A percentile compares a stretch with the other conserved stretches of the same genome.
Evolutionary conservation across 352 stramenopile species (phyloP).

Genomic region (Phytopythium sindhum): DNA sequence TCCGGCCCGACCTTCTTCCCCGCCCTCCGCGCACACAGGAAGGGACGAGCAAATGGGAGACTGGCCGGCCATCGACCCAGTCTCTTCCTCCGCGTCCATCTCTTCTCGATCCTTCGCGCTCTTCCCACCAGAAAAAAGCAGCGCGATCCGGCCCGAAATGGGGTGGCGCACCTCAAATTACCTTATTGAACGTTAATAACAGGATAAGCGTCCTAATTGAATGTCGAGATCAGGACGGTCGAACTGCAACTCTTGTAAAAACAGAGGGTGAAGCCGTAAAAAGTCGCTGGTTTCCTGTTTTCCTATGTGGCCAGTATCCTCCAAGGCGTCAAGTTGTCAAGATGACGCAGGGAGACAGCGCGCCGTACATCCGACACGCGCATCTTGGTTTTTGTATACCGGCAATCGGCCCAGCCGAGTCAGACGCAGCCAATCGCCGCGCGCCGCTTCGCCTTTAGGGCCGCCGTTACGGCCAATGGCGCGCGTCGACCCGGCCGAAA

Average conservation of each 20-base stretch:
- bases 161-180: not conserved
- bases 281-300: not conserved
- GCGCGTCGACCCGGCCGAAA: no score
- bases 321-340: not conserved
- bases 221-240: not conserved
- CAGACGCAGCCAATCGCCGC: not conserved
- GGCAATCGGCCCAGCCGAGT: not conserved
- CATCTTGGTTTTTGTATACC: not conserved
- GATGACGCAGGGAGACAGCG: constrained; percentile 5
- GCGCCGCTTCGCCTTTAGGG: no score
- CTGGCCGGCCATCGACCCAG: not conserved
- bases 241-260: constrained; percentile 5
- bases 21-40: constrained; percentile 1
- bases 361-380: not conserved
- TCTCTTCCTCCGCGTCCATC: not conserved
- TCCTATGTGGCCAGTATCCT: not conserved
- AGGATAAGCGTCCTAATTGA: not conserved
- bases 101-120: not conserved
- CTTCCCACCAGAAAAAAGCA: not conserved
- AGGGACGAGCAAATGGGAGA: not conserved
- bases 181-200: not conserved
- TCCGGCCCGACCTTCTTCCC: constrained; percentile 1
- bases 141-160: not conserved
- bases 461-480: no score
- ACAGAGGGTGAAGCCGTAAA: not conserved